Evolutionary conservation across 306 rosid genomes (phyloP).

Genomic region (Corylus heterophylla): DNA sequence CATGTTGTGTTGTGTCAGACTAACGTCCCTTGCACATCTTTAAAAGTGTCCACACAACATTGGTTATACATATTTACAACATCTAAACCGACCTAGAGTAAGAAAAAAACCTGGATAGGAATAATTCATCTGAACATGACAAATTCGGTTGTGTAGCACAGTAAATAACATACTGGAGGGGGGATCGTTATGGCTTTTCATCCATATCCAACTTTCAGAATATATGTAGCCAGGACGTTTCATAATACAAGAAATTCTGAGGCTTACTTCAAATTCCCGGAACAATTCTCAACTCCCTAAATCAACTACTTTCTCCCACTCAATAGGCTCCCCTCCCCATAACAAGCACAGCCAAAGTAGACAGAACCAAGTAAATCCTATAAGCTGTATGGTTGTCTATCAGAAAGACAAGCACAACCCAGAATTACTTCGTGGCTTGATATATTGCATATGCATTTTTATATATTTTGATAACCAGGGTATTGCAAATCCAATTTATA

Average conservation of each 20-base stretch:
- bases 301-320: too few species aligned
- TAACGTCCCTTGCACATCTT: neutral
- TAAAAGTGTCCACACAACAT: neutral
- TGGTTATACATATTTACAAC: neutral
- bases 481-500: too few species aligned
- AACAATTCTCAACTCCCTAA: too few species aligned
- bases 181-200: neutral
- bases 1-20: neutral
- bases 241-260: neutral
- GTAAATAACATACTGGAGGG: too few species aligned
- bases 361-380: neutral
- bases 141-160: too few species aligned
- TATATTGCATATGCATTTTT: too few species aligned
- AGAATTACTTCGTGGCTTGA: neutral
- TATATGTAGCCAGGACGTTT: neutral
- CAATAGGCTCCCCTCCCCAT: too few species aligned
- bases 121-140: too few species aligned
- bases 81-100: neutral
- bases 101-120: too few species aligned
- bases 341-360: neutral
- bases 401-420: neutral
- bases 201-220: too few species aligned
- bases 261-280: neutral
- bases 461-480: too few species aligned
- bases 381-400: neutral